These are phyloP conservation scores for Penicillium sp. DNA, from an alignment of 2,329 filamentous ascomycete genomes.

Conservation along the genomic window DNA sequence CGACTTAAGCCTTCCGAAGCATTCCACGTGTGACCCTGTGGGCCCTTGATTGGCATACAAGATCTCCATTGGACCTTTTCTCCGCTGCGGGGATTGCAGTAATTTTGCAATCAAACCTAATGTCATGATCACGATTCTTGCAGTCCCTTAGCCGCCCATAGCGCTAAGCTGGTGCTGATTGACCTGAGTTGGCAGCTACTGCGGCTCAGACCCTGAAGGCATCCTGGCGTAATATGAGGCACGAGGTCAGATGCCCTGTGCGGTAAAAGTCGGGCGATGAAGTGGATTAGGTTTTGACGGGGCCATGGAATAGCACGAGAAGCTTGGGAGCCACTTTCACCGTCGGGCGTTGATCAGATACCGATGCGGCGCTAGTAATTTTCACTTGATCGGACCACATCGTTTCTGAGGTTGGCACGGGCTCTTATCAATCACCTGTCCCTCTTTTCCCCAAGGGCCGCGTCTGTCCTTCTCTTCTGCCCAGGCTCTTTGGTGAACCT, in stretches of 20 bases:
- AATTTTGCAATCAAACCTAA: not conserved
- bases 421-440: slow-evolving; percentile 13
- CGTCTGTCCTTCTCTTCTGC: not conserved
- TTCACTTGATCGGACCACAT: not conserved
- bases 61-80: not conserved
- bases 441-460: not conserved
- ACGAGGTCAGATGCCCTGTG: not conserved
- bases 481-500: not conserved
- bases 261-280: not conserved
- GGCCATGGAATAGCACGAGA: not conserved
- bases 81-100: not conserved
- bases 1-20: not conserved
- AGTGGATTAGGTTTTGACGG: not conserved
- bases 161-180: not conserved
- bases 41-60: not conserved
- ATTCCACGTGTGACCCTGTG: not conserved
- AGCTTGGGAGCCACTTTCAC: not conserved
- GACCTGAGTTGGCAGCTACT: not conserved
- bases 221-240: not conserved
- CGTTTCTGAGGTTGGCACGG: not conserved
- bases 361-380: slow-evolving; percentile 11
- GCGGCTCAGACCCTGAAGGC: not conserved
- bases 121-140: not conserved
- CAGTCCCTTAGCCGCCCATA: not conserved
- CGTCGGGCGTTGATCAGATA: slow-evolving; percentile 12